phyloP scores from a whole-genome alignment of 225 moss, liverwort and hornwort genomes.

The Pleurozium schreberi region DNA sequence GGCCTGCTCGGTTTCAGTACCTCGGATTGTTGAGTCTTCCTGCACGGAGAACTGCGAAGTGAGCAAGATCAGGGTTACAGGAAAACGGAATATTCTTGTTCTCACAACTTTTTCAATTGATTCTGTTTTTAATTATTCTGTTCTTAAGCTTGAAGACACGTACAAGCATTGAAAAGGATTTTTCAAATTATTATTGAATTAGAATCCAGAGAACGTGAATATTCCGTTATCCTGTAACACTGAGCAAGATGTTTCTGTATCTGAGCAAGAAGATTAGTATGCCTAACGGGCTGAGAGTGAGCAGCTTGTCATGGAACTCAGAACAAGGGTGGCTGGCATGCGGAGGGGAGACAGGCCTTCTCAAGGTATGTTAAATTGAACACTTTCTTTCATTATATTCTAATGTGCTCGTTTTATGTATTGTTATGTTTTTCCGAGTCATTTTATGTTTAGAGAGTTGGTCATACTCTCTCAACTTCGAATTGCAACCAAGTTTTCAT shows the following conservation, averaged over 20 bases:
- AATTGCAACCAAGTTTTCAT: not conserved
- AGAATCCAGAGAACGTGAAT: not conserved
- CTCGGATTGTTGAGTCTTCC: not conserved
- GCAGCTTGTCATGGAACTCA: conserved; percentile 80
- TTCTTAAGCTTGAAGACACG: not conserved
- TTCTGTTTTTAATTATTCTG: no score
- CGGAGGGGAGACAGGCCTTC: conserved; percentile 82
- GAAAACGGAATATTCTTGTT: not conserved
- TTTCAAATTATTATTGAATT: not conserved
- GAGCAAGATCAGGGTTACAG: conserved; percentile 5
- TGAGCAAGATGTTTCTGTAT: conserved; percentile 71
- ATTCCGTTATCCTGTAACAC: not conserved
- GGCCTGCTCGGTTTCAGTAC: not conserved
- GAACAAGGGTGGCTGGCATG: conserved; percentile 97
- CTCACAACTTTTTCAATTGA: not conserved
- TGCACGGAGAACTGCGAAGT: not conserved
- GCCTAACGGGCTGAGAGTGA: conserved; percentile 64
- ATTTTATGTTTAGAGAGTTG: not conserved
- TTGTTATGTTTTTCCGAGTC: not conserved
- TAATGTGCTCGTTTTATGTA: not conserved
- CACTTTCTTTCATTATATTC: not conserved
- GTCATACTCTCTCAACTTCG: not conserved
- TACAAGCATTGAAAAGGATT: not conserved
- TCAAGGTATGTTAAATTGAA: conserved; percentile 41
- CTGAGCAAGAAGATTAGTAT: conserved; percentile 93